Evolutionary conservation across 2,329 filamentous ascomycete species (phyloP).

Genomic region (Talaromyces marneffei): DNA sequence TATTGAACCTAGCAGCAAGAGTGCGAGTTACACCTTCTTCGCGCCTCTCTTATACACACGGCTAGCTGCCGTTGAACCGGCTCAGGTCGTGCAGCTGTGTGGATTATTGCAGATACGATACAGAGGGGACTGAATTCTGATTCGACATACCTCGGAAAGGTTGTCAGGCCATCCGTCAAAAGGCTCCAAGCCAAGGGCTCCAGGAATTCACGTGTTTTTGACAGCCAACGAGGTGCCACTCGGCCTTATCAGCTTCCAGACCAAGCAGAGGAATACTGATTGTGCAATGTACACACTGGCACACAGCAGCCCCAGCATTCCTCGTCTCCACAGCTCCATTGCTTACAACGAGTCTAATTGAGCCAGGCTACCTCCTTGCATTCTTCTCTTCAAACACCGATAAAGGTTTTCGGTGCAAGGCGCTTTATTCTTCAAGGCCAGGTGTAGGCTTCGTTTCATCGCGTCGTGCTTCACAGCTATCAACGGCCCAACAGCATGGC

Average conservation of each 20-base stretch:
- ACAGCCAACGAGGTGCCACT: not conserved
- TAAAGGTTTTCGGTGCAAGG: not conserved
- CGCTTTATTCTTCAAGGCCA: not conserved
- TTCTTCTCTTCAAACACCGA: not conserved
- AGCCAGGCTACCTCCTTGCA: conserved; percentile 1
- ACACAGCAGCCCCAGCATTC: not conserved
- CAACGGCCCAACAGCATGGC: not conserved
- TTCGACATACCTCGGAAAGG: not conserved
- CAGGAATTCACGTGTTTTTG: not conserved
- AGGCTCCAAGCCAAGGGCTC: not conserved
- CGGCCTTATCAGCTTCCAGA: not conserved
- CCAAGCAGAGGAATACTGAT: not conserved
- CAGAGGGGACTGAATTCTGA: not conserved
- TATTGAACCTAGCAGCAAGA: too few relatives aligned
- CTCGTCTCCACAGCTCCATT: not conserved
- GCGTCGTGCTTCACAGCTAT: not conserved
- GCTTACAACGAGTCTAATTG: not conserved
- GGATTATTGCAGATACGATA: not conserved
- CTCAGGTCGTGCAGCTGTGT: not conserved
- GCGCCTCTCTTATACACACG: not conserved
- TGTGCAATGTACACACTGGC: too few relatives aligned
- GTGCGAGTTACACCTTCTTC: not conserved
- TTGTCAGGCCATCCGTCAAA: not conserved
- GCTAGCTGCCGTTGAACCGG: not conserved
- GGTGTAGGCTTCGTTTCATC: not conserved